Percentiles rank a stretch among this genome's conserved stretches.
Conservation (phyloP, 2,329 filamentous ascomycete species). For the Fusarium circinatum region DNA sequence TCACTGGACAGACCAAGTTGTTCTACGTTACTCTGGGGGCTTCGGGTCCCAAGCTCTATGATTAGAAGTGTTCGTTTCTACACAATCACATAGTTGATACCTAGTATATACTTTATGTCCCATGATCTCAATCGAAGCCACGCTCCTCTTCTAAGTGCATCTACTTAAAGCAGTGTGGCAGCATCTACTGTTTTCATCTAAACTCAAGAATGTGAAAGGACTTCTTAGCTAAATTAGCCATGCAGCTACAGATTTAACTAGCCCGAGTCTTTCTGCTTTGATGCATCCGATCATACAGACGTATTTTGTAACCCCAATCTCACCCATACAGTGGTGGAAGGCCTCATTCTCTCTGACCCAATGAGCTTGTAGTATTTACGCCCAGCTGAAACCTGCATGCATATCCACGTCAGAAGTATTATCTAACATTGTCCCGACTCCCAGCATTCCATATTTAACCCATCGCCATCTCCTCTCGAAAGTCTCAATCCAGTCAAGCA, state of each 20-base stretch:
- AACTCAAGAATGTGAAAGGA: not conserved
- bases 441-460: no score
- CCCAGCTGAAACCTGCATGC: no score
- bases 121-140: no score
- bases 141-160: no score
- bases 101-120: no score
- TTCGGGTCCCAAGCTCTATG: conserved; percentile 10
- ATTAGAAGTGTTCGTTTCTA: not conserved
- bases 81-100: no score
- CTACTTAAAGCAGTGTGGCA: not conserved
- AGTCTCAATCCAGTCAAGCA: no score
- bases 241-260: not conserved
- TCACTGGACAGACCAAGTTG: conserved; percentile 48
- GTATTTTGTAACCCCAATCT: not conserved
- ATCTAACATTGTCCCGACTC: no score
- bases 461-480: no score
- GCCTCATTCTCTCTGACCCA: not conserved
- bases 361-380: not conserved
- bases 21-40: conserved; percentile 43
- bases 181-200: not conserved
- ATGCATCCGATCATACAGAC: not conserved
- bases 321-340: not conserved
- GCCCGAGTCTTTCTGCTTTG: not conserved
- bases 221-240: no score
- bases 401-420: no score